A percentile compares a stretch with the other conserved stretches of the same genome.
phyloP scores from a whole-genome alignment of 176 grass and related monocot species.

The Zea mays region Zm-B73-REFERENCE-NAM-5.0 NC_050103.1:154068001-154068500 shows the following conservation, averaged over 20 bases:
- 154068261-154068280: slow-evolving; percentile 63
- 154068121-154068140: slow-evolving; percentile 13
- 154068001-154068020: too few species aligned
- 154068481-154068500: neutral
- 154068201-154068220: slow-evolving; percentile 65
- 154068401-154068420: neutral
- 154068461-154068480: slow-evolving; percentile 1
- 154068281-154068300: slow-evolving; percentile 27
- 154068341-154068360: slow-evolving; percentile 13
- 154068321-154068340: neutral
- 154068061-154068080: too few species aligned
- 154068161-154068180: slow-evolving; percentile 52
- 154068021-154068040: too few species aligned
- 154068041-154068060: too few species aligned
- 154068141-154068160: slow-evolving; percentile 6
- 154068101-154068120: slow-evolving; percentile 10
- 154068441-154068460: neutral
- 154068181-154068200: slow-evolving; percentile 70
- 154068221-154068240: slow-evolving; percentile 44
- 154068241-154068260: slow-evolving; percentile 48
- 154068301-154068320: neutral
- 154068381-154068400: neutral
- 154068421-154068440: neutral
- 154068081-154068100: too few species aligned
- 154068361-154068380: slow-evolving; percentile 3